Base-by-base conservation (phyloP, 2,329 filamentous ascomycete species). In the Simplicillium aogashimaense region DNA sequence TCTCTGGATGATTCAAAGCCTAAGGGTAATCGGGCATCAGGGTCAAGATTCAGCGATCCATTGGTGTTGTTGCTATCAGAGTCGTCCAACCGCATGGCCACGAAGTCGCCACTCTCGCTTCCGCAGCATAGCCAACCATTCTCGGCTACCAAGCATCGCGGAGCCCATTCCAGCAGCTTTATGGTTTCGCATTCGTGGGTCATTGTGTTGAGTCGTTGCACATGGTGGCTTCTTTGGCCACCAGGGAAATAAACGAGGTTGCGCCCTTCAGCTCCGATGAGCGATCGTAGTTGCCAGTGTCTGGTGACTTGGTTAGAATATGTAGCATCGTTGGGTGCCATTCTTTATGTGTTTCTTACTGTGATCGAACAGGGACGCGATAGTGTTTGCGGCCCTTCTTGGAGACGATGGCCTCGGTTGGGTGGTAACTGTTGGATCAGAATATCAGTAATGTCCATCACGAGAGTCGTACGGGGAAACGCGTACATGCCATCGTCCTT, bases 101-200 rank as follows among this genome's bases (percentile, higher is more conserved):
- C 81, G 55, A 94, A 95, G 55, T 94, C 83, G 42, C 92, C 92
- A 48, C 79, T 78, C 52, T 94, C 83, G 43, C 90, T 90, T 36
- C 90, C 92, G 36, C 89, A 86, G 52, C 86, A 95, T 30, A 97
- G 74, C 83, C 86, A 97, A 39, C 88, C 88, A 52, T 85, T 76
- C 39, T 80, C 82, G 7, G 86, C 84, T n/a, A 86, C 83, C 7
- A 95, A 76, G 59, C 90, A 97, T 63, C 86, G 77, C n/a, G 89
- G 84, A 51, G 61, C 75, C 60, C 81, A 92, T 49, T 71, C 78
- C 49, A 89, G 69, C 25, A 79, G 68, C 39, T 78, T 86, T 58
- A 86, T 77, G 45, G 75, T 82, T 63, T 83, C 85, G 65, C 77
- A 81, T 69, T 80, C 83, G 58, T 70, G 78, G 49, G 75, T 80